phyloP scores from a whole-genome alignment of 2,329 filamentous ascomycete species.

The Ceratocystis eucalypticola region DNA sequence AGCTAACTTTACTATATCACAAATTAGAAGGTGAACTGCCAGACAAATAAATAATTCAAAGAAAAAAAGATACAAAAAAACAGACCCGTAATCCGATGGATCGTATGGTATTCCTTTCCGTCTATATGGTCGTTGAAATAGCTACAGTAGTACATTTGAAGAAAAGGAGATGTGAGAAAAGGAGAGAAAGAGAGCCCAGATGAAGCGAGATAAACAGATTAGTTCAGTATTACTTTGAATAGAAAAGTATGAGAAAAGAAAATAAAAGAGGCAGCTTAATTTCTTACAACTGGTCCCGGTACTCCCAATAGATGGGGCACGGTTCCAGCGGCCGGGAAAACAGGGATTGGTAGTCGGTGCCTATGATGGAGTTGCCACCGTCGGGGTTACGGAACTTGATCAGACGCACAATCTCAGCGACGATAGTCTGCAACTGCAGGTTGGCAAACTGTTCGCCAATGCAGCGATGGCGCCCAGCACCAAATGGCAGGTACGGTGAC shows the following conservation, averaged over 20 bases:
- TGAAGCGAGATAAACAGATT: not conserved
- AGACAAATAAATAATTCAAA: not conserved
- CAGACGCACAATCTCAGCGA: constrained; percentile 58
- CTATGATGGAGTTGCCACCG: constrained; percentile 54
- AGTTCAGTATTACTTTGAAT: not conserved
- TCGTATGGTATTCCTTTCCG: not conserved
- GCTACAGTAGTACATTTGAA: constrained; percentile 12
- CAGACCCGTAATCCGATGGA: not conserved
- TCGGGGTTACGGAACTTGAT: constrained; percentile 70
- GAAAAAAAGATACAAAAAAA: not conserved
- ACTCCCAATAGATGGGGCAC: constrained; percentile 63
- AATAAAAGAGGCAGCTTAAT: not conserved
- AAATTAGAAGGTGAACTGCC: not conserved
- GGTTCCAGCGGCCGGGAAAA: constrained; percentile 62
- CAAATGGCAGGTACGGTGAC: constrained; percentile 87
- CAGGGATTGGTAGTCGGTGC: constrained; percentile 54
- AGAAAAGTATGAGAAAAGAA: constrained; percentile 5
- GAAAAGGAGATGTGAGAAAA: not conserved
- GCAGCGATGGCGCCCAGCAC: constrained; percentile 81
- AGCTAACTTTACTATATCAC: not conserved
- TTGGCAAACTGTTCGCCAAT: constrained; percentile 97
- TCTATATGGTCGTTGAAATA: constrained; percentile 12
- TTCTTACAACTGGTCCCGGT: constrained; percentile 32
- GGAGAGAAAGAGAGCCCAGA: not conserved
- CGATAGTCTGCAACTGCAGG: constrained; percentile 76